Conservation (phyloP, 176 grass and related monocot genomes). For the Eragrostis curvula region DNA sequence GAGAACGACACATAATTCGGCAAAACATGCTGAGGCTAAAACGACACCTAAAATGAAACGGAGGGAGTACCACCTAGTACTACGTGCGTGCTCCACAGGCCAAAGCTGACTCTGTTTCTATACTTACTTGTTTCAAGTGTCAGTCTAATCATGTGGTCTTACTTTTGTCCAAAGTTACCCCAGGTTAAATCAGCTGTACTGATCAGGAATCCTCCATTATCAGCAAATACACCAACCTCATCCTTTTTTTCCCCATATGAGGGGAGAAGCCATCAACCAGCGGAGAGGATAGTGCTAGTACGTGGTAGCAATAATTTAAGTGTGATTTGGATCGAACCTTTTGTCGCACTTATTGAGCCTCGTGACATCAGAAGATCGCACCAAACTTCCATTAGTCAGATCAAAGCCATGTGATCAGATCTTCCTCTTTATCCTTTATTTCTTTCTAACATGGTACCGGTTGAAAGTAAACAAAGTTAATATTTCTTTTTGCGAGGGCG, state of each 20-base stretch:
- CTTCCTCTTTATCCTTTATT: not conserved
- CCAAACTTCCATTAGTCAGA: slow-evolving; percentile 46
- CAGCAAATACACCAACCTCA: too few relatives aligned
- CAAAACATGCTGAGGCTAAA: too few relatives aligned
- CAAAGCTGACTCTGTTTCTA: not conserved
- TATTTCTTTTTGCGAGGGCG: too few relatives aligned
- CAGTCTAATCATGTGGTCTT: not conserved
- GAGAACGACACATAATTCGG: too few relatives aligned
- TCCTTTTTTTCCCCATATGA: not conserved
- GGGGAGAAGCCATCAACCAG: not conserved
- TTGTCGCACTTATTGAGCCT: slow-evolving; percentile 17
- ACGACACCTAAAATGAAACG: too few relatives aligned
- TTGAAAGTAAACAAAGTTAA: not conserved
- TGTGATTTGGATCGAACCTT: slow-evolving; percentile 21
- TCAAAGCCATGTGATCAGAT: slow-evolving; percentile 28
- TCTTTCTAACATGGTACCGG: not conserved
- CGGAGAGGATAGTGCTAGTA: not conserved
- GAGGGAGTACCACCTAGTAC: not conserved
- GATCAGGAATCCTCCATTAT: not conserved
- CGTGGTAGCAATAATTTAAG: slow-evolving; percentile 13
- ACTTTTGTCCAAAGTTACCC: not conserved
- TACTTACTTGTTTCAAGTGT: not conserved
- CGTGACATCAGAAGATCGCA: slow-evolving; percentile 37
- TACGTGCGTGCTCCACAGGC: not conserved
- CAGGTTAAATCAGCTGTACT: not conserved